Evolutionary conservation across 2,329 filamentous ascomycete species (phyloP), one percentile per base, ranked within the genome.

Genomic region (Neocatenulostroma microsporum): DNA sequence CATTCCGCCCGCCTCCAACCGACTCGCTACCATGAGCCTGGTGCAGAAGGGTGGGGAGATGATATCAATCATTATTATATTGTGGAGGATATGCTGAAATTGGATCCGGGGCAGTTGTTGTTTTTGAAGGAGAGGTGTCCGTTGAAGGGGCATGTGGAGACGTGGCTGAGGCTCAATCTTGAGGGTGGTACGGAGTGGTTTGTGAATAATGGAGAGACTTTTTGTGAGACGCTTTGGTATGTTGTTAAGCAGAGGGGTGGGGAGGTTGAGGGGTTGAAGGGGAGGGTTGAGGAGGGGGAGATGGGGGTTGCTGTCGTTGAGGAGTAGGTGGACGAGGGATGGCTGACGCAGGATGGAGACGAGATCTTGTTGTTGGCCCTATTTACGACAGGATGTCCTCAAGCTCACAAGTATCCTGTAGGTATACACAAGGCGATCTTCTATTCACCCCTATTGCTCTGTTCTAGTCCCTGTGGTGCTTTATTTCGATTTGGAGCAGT

Each of bases 241-340:
- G 74, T 80, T 27, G 51, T 78, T 40, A 62, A 60, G 36, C 70
- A 78, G 54, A 55, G 76, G 7, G 73, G 72, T 1, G 66, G 69
- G 30, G 66, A 74, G 45, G 53, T 69, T 5, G 61, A 61, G 21
- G 68, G 67, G 29, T 54, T 95, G 77, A 54, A 78, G 71, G 30
- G 77, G 63, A 43, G 82, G 69, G 37, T 81, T 76, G 55, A 79
- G 74, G 53, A 82, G 68, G 41, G 93, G 65, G 63, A 84, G 76
- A 48, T 84, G 76, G 45, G 94, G 66, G 58, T 94, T 42, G 64
- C 34, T n/a, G 19, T 41, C 6, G 30, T 21, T 18, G 36, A 37
- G 20, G 27, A 21, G 19, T 13, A 18, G 29, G 14, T n/a, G n/a
- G n/a, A n/a, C n/a, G n/a, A n/a, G n/a, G n/a, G n/a, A n/a, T n/a